These are phyloP conservation scores for Sedum album DNA, from an alignment of 164 flowering plant species.

Conservation along the genomic window DNA sequence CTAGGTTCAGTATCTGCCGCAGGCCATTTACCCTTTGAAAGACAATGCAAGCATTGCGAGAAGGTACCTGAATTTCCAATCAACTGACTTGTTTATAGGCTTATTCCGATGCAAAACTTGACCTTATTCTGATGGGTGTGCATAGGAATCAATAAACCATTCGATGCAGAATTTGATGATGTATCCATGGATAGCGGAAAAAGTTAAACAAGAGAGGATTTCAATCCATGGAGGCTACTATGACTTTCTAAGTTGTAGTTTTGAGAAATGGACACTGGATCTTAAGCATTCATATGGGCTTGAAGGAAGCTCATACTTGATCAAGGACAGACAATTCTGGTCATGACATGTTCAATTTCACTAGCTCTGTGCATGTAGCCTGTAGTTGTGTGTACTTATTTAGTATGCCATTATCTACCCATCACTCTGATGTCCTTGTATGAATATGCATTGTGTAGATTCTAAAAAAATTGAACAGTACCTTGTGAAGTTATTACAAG, in stretches of 20 bases:
- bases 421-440: neutral
- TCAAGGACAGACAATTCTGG: neutral
- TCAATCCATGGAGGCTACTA: constrained; percentile 16
- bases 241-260: neutral
- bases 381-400: neutral
- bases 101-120: neutral
- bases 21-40: constrained; percentile 52
- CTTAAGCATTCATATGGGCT: neutral
- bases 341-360: neutral
- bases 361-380: neutral
- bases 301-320: neutral
- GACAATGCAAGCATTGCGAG: constrained; percentile 82
- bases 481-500: no score
- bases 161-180: constrained; percentile 43
- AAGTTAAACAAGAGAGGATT: constrained; percentile 29
- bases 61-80: constrained; percentile 35
- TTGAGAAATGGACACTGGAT: constrained; percentile 1
- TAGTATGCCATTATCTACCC: neutral
- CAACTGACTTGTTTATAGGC: neutral
- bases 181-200: constrained; percentile 60
- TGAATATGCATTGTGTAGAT: neutral
- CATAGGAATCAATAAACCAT: constrained; percentile 50
- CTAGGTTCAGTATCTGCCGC: constrained; percentile 39
- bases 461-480: neutral
- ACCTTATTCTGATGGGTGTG: neutral